Evolutionary conservation across 768 basidiomycete species (phyloP).

Genomic region (Lactarius sp.): DNA sequence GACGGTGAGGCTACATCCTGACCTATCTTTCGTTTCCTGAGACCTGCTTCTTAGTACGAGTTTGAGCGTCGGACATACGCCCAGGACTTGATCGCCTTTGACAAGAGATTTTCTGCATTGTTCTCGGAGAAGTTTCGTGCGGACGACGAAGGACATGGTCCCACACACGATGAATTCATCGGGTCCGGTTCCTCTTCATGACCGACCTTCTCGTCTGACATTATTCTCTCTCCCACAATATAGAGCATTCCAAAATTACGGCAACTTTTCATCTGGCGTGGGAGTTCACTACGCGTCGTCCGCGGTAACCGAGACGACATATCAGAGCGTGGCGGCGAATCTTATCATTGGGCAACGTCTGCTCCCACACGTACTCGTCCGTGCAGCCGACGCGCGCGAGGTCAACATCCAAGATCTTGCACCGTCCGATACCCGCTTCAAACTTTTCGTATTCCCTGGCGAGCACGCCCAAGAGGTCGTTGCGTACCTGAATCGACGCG

Average conservation of each 20-base stretch:
- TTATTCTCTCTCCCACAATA: background rate
- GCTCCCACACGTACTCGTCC: slow-evolving; percentile 43
- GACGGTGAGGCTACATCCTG: slow-evolving; percentile 34
- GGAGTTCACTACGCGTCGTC: slow-evolving; percentile 48
- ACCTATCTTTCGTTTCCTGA: background rate
- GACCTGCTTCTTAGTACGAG: slow-evolving; percentile 39
- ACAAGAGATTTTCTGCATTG: slow-evolving; percentile 46
- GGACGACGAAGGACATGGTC: slow-evolving; percentile 37
- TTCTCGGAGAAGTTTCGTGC: slow-evolving; percentile 51
- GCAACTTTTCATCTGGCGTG: slow-evolving; percentile 44
- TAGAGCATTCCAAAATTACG: slow-evolving; percentile 44
- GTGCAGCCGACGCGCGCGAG: slow-evolving; percentile 43
- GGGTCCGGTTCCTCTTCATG: slow-evolving; percentile 30
- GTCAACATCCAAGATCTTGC: slow-evolving; percentile 48
- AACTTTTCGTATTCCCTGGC: slow-evolving; percentile 43
- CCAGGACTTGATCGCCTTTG: slow-evolving; percentile 50
- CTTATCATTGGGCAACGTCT: slow-evolving; percentile 49
- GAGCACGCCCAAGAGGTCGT: slow-evolving; percentile 30
- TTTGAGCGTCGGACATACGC: slow-evolving; percentile 50
- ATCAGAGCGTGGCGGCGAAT: slow-evolving; percentile 37
- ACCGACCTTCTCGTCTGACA: background rate
- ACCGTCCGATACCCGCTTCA: slow-evolving; percentile 45
- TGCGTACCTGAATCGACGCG: slow-evolving; percentile 28
- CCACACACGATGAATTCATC: slow-evolving; percentile 49
- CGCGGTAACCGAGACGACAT: slow-evolving; percentile 31